Evolutionary conservation across 2,329 filamentous ascomycete genomes (phyloP), one percentile per base, ranked within the genome.

Genomic region (Monosporascus sp.): DNA sequence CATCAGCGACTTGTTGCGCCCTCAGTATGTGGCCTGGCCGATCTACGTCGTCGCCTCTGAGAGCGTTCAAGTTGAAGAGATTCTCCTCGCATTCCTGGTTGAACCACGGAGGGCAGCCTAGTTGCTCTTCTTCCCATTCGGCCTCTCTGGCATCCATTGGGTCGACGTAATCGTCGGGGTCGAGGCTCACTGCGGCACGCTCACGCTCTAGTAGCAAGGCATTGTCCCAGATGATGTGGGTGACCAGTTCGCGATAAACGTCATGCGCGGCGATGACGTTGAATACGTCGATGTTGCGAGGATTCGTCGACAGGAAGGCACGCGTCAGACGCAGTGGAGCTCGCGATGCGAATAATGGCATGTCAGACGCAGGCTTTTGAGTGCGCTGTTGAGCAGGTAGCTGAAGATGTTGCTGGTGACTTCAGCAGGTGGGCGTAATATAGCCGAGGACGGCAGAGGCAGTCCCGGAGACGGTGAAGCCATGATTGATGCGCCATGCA

Each of bases 151-250:
- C 26, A 28, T 28, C 26, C 26, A 28, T 28, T 28, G 26, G 26
- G 9, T 40, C 38, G 6, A 15, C 5, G 22, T 15, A 2, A 9
- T 18, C 3, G 14, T 31, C 20, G 40, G n/a, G 14, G 17, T 53
- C 40, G 20, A 18, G 8, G 7, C 28, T 28, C 20, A 2, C 8
- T 20, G 8, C 14, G 2, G 1, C 37, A 41, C 38, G 38, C 28
- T 18, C 20, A 15, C 26, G 26, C 26, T 38, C 48, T 3, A 41
- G 4, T 14, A 55, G 35, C 22, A 52, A 40, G 22, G 60, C 60
- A 49, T 73, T 70, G 24, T 74, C 68, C 68, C 68, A 75, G 37
- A 78, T 63, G 5, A 76, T 66, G 51, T 77, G 72, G 3, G 48
- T 55, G 7, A 77, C 60, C 1, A 55, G 40, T 1, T 58, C 46